Percentiles rank a stretch among this genome's conserved stretches.
These are phyloP conservation scores for Millerozyma acaciae DNA, from an alignment of 805 yeast species.

Conservation along the genomic window DNA sequence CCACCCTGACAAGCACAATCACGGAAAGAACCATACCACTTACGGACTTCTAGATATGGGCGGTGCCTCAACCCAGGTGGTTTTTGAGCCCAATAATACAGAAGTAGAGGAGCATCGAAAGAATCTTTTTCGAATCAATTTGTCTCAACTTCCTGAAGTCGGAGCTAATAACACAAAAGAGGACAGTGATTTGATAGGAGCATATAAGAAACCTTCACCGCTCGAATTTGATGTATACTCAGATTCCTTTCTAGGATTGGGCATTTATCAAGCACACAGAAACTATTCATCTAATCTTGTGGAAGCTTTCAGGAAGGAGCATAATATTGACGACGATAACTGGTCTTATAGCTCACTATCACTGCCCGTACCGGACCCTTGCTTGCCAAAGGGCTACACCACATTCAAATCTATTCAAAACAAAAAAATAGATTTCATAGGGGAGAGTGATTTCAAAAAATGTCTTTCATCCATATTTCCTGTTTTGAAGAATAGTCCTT, in stretches of 20 bases:
- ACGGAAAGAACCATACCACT: slow-evolving; percentile 44
- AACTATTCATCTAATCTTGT: slow-evolving; percentile 41
- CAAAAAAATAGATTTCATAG: slow-evolving; percentile 38
- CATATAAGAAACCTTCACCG: slow-evolving; percentile 17
- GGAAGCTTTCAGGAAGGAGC: slow-evolving; percentile 15
- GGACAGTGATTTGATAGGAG: slow-evolving; percentile 6
- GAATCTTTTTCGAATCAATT: slow-evolving; percentile 42
- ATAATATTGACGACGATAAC: slow-evolving; percentile 11
- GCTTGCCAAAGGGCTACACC: slow-evolving; percentile 48
- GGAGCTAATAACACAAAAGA: slow-evolving; percentile 1
- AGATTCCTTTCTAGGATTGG: slow-evolving; percentile 57
- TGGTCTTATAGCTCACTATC: slow-evolving; percentile 12
- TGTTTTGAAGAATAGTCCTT: slow-evolving; percentile 33
- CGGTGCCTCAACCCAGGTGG: slow-evolving; percentile 63
- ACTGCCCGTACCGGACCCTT: slow-evolving; percentile 48
- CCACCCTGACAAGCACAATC: slow-evolving; percentile 32
- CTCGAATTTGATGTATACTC: slow-evolving; percentile 45
- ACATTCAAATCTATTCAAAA: slow-evolving; percentile 20
- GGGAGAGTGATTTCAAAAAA: slow-evolving; percentile 47
- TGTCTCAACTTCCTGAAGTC: slow-evolving; percentile 30
- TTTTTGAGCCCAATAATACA: slow-evolving; percentile 53
- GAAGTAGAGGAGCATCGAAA: slow-evolving; percentile 44
- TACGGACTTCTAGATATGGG: slow-evolving; percentile 63
- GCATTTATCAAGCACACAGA: slow-evolving; percentile 52
- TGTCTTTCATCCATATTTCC: slow-evolving; percentile 50